Evolutionary conservation across 148 eudicot species (phyloP), one percentile per base, ranked within the genome.

Genomic region (Camellia sinensis): DNA sequence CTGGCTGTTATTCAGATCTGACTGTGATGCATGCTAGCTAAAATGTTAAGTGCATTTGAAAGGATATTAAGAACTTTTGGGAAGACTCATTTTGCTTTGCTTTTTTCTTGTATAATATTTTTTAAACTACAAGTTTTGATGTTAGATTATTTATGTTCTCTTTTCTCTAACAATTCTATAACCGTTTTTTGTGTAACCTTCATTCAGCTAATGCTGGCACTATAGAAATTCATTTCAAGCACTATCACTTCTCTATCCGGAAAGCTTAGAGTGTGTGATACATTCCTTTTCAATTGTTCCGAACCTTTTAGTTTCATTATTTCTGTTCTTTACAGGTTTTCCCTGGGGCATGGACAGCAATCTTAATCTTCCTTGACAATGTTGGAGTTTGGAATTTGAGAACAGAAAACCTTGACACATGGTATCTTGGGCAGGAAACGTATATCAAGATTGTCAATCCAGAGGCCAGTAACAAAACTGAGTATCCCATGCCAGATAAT

Each of bases 381-480:
- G 98, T 96, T 2, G 99, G 99, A 60, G 79, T 91, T 45, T 96
- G 99, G 99, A 96, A 96, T 83, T 71, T 96, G 76, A 94, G 99
- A 85, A 91, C 99, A 3, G 92, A 90, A 66, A 96, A 96, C 83
- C 93, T 96, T 0, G 98, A 94, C 83, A 82, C 98, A 7, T 96
- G 99, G 99, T 92, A 91, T 74, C 99, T 94, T 18, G 99, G 99
- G 59, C 94, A 96, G 86, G 99, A 96, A 82, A 96, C 99, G 19
- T 96, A 96, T 63, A 75, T 96, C 77, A 86, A 87, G 84, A 90
- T 96, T 37, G 83, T 91, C 70, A 96, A 96, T 84, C 91, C 93
- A 8, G 99, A 93, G 89, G 74, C 82, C n/a, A 86, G 52, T 67
- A 84, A 84, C 92, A 91, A 92, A 86, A 91, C 95, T 7, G 98